These are phyloP conservation scores for Daldinia decipiens DNA, from an alignment of 495 filamentous ascomycete species.

Conservation along the genomic window DNA sequence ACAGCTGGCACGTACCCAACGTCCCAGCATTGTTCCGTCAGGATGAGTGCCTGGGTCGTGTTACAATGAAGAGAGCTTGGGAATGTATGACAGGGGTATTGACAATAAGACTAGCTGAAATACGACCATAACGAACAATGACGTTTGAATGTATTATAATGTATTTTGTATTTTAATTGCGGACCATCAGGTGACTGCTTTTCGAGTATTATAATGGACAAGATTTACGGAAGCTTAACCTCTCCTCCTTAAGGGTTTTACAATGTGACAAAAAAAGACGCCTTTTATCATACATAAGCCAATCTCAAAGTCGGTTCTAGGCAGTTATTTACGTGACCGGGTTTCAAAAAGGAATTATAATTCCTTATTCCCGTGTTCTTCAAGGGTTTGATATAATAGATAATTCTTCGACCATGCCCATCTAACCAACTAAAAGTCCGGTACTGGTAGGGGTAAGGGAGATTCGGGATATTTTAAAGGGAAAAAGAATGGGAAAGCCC, in stretches of 20 bases:
- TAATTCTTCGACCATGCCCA: no score
- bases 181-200: neutral
- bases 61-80: neutral
- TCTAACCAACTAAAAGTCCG: no score
- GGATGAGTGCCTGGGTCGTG: neutral
- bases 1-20: neutral
- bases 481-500: no score
- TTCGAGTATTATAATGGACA: neutral
- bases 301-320: no score
- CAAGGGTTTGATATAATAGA: neutral
- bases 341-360: neutral
- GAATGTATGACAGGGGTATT: neutral
- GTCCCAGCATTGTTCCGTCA: neutral
- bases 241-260: no score
- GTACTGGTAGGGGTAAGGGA: no score
- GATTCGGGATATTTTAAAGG: neutral
- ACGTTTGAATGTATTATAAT: neutral
- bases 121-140: slow-evolving; percentile 6
- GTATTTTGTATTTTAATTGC: slow-evolving; percentile 1
- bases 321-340: neutral
- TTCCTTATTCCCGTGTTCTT: neutral
- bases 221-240: neutral
- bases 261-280: no score
- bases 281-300: no score
- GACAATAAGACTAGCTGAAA: neutral